These are phyloP conservation scores for Alternaria ethzedia DNA, from an alignment of 2,329 filamentous ascomycete genomes.

Conservation along the genomic window DNA sequence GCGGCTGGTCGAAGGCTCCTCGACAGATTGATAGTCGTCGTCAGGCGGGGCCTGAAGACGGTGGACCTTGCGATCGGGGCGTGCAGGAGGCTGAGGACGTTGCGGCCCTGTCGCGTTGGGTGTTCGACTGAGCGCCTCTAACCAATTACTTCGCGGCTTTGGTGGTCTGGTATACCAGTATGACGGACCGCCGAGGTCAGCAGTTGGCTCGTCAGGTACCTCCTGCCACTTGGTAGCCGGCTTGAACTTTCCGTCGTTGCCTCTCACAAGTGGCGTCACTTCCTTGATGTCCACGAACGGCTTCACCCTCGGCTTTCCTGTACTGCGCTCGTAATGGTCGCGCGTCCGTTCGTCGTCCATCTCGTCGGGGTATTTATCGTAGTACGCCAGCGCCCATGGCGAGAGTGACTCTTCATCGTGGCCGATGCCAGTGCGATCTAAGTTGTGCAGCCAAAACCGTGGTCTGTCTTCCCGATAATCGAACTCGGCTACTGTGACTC, in stretches of 20 bases:
- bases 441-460: not conserved
- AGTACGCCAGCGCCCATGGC: not conserved
- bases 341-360: not conserved
- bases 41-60: not conserved
- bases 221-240: not conserved
- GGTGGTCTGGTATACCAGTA: not conserved
- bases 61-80: not conserved
- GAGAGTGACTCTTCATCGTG: not conserved
- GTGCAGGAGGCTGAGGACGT: not conserved
- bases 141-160: not conserved
- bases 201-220: not conserved
- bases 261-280: not conserved
- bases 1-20: not conserved
- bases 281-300: not conserved
- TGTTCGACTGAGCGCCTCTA: not conserved
- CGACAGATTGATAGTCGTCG: not conserved
- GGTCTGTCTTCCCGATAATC: not conserved
- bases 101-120: not conserved
- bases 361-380: not conserved
- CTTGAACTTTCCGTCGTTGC: not conserved
- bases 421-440: not conserved
- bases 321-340: not conserved
- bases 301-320: not conserved
- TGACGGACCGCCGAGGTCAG: not conserved
- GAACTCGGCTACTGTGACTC: not conserved